Evolutionary conservation across 495 filamentous ascomycete genomes (phyloP).

Genomic region (Terfezia claveryi): DNA sequence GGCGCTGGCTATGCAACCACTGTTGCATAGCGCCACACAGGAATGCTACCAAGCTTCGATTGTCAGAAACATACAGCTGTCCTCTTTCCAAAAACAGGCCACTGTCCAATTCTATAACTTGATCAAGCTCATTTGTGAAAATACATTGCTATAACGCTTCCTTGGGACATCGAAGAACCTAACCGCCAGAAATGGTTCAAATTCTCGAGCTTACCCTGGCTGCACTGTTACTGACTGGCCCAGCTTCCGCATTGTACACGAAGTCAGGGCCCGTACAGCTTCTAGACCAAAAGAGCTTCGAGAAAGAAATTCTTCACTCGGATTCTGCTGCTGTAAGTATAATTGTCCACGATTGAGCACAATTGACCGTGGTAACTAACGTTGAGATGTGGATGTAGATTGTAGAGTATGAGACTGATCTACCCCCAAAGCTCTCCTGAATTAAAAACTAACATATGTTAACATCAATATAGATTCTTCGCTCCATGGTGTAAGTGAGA

Average conservation of each 20-base stretch:
- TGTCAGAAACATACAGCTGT: too few species aligned
- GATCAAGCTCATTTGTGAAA: too few species aligned
- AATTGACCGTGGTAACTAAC: constrained; percentile 11
- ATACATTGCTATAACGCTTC: too few species aligned
- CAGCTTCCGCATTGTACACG: constrained; percentile 54
- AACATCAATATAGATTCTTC: constrained; percentile 11
- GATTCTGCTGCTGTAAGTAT: constrained; percentile 70
- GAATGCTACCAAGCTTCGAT: too few species aligned
- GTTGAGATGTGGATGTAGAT: constrained; percentile 25
- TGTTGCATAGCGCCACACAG: too few species aligned
- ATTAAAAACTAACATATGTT: constrained; percentile 2
- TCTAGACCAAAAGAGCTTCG: constrained; percentile 63
- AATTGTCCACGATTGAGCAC: neutral
- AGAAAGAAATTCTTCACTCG: constrained; percentile 64
- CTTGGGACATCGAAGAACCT: neutral
- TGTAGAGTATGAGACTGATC: constrained; percentile 31
- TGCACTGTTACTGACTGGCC: constrained; percentile 34
- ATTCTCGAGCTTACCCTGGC: constrained; percentile 16
- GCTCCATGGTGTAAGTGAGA: constrained; percentile 17
- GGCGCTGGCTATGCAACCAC: too few species aligned
- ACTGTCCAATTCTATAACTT: too few species aligned
- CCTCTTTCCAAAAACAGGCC: too few species aligned
- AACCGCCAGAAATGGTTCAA: constrained; percentile 8
- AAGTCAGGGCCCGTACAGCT: constrained; percentile 78
- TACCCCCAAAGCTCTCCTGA: neutral